These are phyloP conservation scores for Penicillium waksmanii DNA, from an alignment of 495 filamentous ascomycete species.

Conservation along the genomic window DNA sequence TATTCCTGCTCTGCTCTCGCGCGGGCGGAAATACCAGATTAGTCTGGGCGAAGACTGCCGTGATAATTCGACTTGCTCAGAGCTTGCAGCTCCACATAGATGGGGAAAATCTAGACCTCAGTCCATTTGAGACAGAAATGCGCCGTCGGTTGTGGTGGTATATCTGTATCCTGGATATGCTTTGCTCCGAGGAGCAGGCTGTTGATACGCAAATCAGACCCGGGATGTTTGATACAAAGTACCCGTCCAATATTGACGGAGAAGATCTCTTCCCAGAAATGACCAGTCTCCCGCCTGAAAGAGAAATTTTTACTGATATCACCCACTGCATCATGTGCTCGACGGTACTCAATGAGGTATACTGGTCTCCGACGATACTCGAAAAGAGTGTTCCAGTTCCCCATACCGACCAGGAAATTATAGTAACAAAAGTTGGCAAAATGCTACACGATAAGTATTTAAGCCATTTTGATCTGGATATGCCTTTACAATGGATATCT, in stretches of 20 bases:
- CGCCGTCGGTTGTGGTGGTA: constrained; percentile 79
- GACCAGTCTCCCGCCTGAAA: constrained; percentile 52
- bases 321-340: constrained; percentile 68
- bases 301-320: constrained; percentile 68
- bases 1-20: constrained; percentile 65
- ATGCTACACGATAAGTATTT: constrained; percentile 66
- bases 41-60: constrained; percentile 60
- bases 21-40: constrained; percentile 58
- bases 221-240: constrained; percentile 63
- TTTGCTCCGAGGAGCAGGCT: constrained; percentile 75
- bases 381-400: neutral
- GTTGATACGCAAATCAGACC: constrained; percentile 69
- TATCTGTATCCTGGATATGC: constrained; percentile 70
- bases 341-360: constrained; percentile 49
- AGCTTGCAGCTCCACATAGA: constrained; percentile 74
- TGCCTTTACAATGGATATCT: constrained; percentile 69
- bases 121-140: constrained; percentile 75
- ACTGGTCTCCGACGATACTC: constrained; percentile 12
- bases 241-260: constrained; percentile 72
- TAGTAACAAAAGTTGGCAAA: constrained; percentile 11
- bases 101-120: constrained; percentile 58
- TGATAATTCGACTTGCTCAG: constrained; percentile 72
- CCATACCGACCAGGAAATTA: neutral
- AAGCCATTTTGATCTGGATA: constrained; percentile 55
- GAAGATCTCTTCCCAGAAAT: constrained; percentile 62